Percentiles rank a stretch among this genome's conserved stretches.
Evolutionary conservation across 2,329 filamentous ascomycete species (phyloP).

Genomic region (Colletotrichum sansevieriae): DNA sequence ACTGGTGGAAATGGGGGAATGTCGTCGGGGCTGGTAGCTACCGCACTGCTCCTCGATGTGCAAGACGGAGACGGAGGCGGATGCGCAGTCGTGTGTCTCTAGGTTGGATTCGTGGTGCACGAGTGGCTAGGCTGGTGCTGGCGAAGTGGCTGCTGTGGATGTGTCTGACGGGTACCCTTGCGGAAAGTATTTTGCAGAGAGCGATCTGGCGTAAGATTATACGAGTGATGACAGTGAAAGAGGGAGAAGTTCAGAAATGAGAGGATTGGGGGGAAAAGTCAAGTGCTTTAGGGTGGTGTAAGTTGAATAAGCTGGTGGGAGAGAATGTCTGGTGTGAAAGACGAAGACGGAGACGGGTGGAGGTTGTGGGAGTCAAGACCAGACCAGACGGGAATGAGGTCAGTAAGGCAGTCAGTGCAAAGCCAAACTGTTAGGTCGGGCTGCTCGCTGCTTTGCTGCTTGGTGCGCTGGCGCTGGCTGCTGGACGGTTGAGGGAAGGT

Average conservation of each 20-base stretch:
- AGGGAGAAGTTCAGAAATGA: constrained; percentile 38
- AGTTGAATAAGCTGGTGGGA: constrained; percentile 16
- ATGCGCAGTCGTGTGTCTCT: constrained; percentile 37
- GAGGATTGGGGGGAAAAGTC: constrained; percentile 30
- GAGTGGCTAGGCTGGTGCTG: constrained; percentile 28
- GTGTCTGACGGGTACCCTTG: constrained; percentile 33
- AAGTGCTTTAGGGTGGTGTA: constrained; percentile 25
- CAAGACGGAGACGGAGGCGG: constrained; percentile 4
- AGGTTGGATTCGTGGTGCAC: constrained; percentile 29
- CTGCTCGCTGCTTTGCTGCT: constrained; percentile 7
- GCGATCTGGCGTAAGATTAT: constrained; percentile 12
- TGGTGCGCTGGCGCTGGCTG: constrained; percentile 26
- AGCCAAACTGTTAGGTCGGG: constrained; percentile 24
- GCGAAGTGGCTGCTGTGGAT: constrained; percentile 36
- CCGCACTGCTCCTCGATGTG: constrained; percentile 1
- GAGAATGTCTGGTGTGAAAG: constrained; percentile 40
- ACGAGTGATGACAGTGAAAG: constrained; percentile 18
- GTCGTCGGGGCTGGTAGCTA: constrained; percentile 4
- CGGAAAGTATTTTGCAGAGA: constrained; percentile 26
- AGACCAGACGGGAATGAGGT: constrained; percentile 40
- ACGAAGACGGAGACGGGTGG: constrained; percentile 37
- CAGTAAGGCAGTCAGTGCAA: constrained; percentile 37
- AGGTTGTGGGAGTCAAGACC: constrained; percentile 15
- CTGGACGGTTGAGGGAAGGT: not conserved
- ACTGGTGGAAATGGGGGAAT: constrained; percentile 18